Conservation (phyloP, 176 grass and related monocot genomes). For the sorghum (Sorghum bicolor) region DNA sequence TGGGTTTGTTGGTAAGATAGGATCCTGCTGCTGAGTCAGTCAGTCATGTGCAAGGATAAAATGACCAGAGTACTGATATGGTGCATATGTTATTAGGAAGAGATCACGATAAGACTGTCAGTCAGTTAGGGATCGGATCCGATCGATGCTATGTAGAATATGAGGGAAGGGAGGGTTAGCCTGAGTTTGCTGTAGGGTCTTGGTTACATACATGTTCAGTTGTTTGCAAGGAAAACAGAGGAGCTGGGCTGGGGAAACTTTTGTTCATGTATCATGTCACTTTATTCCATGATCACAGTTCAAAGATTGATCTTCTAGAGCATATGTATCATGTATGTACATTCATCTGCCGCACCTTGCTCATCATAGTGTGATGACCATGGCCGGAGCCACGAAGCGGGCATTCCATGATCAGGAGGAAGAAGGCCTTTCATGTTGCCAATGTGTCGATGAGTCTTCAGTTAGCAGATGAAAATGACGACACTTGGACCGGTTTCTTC, state of each 20-base stretch:
- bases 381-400: background rate
- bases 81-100: background rate
- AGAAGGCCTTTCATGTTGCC: background rate
- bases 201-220: background rate
- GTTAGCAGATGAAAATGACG: no score
- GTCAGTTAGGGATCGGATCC: background rate
- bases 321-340: no score
- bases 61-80: background rate
- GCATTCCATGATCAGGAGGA: background rate
- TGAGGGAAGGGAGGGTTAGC: background rate
- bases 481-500: no score
- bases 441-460: no score
- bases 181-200: background rate
- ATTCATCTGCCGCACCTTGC: background rate
- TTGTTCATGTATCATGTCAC: slow-evolving; percentile 1
- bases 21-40: background rate
- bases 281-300: slow-evolving; percentile 13
- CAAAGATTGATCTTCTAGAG: background rate
- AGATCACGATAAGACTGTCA: background rate
- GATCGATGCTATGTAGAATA: background rate
- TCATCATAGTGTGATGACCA: background rate
- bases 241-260: background rate
- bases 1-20: slow-evolving; percentile 38
- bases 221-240: background rate
- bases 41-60: background rate